These are phyloP conservation scores for Avena sativa DNA, from an alignment of 176 grass and related monocot species.

Conservation along the genomic window DNA sequence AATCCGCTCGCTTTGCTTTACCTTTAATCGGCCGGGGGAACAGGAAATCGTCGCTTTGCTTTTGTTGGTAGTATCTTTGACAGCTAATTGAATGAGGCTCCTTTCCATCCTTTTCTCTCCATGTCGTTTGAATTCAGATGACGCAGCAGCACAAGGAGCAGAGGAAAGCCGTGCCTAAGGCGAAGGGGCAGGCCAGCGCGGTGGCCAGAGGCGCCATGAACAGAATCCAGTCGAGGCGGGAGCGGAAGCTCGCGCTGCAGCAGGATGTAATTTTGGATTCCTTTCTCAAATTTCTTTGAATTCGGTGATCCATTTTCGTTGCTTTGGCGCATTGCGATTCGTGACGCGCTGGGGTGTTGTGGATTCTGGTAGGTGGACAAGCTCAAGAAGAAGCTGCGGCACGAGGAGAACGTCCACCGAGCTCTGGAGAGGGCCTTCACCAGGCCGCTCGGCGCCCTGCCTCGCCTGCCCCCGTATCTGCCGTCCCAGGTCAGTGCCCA, in stretches of 20 bases:
- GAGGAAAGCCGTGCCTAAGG: slow-evolving; percentile 55
- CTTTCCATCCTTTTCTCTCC: slow-evolving; percentile 39
- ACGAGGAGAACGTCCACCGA: slow-evolving; percentile 98
- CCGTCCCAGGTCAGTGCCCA: slow-evolving; percentile 71
- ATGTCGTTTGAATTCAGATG: slow-evolving; percentile 56
- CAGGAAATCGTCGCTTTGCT: slow-evolving; percentile 54
- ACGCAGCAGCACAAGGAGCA: slow-evolving; percentile 67
- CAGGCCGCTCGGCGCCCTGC: slow-evolving; percentile 87
- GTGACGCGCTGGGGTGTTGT: not conserved
- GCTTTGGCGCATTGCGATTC: not conserved
- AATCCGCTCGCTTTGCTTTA: slow-evolving; percentile 40
- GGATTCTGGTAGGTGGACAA: slow-evolving; percentile 83
- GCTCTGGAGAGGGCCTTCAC: slow-evolving; percentile 96
- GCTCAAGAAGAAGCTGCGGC: slow-evolving; percentile 90
- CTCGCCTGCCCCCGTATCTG: slow-evolving; percentile 93
- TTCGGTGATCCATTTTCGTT: not conserved
- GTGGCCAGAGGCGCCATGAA: slow-evolving; percentile 36
- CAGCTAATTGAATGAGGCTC: slow-evolving; percentile 27
- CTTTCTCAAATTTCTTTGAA: not conserved
- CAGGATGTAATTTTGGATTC: slow-evolving; percentile 57
- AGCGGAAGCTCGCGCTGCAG: slow-evolving; percentile 87
- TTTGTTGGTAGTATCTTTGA: slow-evolving; percentile 47
- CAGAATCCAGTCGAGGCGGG: slow-evolving; percentile 73
- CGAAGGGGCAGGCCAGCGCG: slow-evolving; percentile 36
- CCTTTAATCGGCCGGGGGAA: slow-evolving; percentile 42